Percentiles rank a stretch among this genome's conserved stretches.
Evolutionary conservation across 305 asterid genomes (phyloP).

Genomic region (Solanum hybrid): DNA sequence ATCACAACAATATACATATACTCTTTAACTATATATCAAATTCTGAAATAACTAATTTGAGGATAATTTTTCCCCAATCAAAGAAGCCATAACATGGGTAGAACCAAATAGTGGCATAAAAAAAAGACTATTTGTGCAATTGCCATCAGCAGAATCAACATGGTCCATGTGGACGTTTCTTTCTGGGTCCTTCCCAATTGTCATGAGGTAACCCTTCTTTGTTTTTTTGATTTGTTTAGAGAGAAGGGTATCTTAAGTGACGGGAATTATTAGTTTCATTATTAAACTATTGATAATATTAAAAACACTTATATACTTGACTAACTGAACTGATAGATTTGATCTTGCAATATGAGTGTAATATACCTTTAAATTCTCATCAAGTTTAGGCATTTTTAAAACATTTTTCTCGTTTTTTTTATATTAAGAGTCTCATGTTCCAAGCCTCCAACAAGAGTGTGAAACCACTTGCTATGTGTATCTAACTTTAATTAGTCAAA

Average conservation of each 20-base stretch:
- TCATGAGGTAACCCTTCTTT: neutral
- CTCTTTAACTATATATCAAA: too few species aligned
- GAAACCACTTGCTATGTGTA: neutral
- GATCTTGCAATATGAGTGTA: neutral
- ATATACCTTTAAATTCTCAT: too few species aligned
- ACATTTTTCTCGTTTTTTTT: too few species aligned
- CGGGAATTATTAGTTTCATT: too few species aligned
- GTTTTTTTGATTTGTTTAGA: neutral
- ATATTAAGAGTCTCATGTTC: too few species aligned
- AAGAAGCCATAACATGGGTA: neutral
- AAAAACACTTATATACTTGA: too few species aligned
- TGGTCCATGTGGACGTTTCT: neutral
- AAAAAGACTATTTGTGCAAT: neutral
- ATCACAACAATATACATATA: too few species aligned
- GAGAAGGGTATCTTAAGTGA: neutral
- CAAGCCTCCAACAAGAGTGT: too few species aligned
- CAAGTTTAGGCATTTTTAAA: too few species aligned
- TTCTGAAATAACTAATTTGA: neutral
- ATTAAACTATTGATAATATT: too few species aligned
- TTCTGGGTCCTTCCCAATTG: neutral
- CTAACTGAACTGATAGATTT: too few species aligned
- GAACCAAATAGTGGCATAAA: neutral
- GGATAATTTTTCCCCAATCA: neutral
- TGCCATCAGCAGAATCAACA: neutral
- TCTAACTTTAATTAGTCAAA: neutral